Evolutionary conservation across 2,329 filamentous ascomycete genomes (phyloP).

Genomic region (Colletotrichum viniferum): DNA sequence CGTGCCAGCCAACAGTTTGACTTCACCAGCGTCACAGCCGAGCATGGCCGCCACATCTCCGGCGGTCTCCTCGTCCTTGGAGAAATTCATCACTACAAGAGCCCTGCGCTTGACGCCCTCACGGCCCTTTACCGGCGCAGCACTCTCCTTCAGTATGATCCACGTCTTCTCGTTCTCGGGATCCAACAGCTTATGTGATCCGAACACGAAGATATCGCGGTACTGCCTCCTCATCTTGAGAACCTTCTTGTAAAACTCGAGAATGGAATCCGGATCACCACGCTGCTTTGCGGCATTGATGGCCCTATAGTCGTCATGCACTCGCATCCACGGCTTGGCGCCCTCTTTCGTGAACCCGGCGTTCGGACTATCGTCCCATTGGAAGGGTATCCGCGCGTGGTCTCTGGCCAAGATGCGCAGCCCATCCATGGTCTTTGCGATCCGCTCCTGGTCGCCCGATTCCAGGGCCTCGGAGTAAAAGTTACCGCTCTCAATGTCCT

Average conservation of each 20-base stretch:
- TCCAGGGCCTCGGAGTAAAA: slow-evolving; percentile 51
- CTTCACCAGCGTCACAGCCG: slow-evolving; percentile 20
- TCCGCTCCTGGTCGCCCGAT: slow-evolving; percentile 36
- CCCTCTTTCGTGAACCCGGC: slow-evolving; percentile 61
- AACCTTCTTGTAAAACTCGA: slow-evolving; percentile 63
- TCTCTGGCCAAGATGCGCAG: slow-evolving; percentile 66
- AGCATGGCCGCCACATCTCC: slow-evolving; percentile 28
- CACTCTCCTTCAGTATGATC: slow-evolving; percentile 52
- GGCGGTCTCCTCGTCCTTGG: slow-evolving; percentile 33
- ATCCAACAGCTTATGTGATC: slow-evolving; percentile 58
- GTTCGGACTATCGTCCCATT: slow-evolving; percentile 63
- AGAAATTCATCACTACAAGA: slow-evolving; percentile 53
- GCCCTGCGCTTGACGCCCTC: slow-evolving; percentile 31
- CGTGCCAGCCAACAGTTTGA: slow-evolving; percentile 32
- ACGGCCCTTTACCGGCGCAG: slow-evolving; percentile 9
- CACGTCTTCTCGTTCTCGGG: slow-evolving; percentile 60
- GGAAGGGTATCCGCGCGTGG: slow-evolving; percentile 68
- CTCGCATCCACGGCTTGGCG: slow-evolving; percentile 68
- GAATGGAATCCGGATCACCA: slow-evolving; percentile 50
- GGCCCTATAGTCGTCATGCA: slow-evolving; percentile 60
- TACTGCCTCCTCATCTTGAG: slow-evolving; percentile 58
- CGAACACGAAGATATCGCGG: slow-evolving; percentile 65
- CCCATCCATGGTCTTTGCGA: slow-evolving; percentile 52
- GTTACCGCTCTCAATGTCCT: slow-evolving; percentile 57
- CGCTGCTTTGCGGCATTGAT: slow-evolving; percentile 61